Conservation (phyloP, 2,329 filamentous ascomycete species). For the Tricladium varicosporioides region DNA sequence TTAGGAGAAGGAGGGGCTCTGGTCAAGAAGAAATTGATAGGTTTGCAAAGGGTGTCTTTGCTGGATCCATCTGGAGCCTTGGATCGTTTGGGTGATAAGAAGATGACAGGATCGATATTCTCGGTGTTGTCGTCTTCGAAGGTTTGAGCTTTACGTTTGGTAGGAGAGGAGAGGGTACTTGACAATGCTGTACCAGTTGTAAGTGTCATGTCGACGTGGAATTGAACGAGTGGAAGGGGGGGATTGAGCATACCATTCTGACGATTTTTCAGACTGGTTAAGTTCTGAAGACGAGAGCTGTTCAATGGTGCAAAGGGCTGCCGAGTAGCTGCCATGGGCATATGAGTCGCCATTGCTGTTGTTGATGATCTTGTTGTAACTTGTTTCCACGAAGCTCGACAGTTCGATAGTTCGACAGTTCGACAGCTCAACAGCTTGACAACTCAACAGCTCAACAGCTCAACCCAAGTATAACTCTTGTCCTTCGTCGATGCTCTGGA, state of each 20-base stretch:
- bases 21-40: constrained; percentile 35
- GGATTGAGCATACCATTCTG: constrained; percentile 58
- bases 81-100: constrained; percentile 52
- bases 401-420: too few relatives aligned
- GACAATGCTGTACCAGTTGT: constrained; percentile 18
- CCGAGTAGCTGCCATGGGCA: constrained; percentile 37
- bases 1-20: constrained; percentile 34
- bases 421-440: too few relatives aligned
- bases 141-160: constrained; percentile 59
- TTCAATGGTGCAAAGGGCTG: constrained; percentile 77
- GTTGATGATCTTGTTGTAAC: too few relatives aligned
- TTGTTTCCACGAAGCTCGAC: too few relatives aligned
- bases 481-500: neutral
- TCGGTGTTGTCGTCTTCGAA: constrained; percentile 52
- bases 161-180: constrained; percentile 28
- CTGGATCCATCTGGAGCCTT: constrained; percentile 47
- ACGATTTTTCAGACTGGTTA: constrained; percentile 75
- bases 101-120: constrained; percentile 58
- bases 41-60: constrained; percentile 25
- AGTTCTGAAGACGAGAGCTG: constrained; percentile 64
- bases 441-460: too few relatives aligned
- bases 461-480: neutral
- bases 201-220: constrained; percentile 28
- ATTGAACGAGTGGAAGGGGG: constrained; percentile 24
- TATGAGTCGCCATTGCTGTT: constrained; percentile 19